A percentile compares a stretch with the other conserved stretches of the same genome.
Evolutionary conservation across 2,329 filamentous ascomycete genomes (phyloP).

Genomic region (Penicillium aurantiogriseum): DNA sequence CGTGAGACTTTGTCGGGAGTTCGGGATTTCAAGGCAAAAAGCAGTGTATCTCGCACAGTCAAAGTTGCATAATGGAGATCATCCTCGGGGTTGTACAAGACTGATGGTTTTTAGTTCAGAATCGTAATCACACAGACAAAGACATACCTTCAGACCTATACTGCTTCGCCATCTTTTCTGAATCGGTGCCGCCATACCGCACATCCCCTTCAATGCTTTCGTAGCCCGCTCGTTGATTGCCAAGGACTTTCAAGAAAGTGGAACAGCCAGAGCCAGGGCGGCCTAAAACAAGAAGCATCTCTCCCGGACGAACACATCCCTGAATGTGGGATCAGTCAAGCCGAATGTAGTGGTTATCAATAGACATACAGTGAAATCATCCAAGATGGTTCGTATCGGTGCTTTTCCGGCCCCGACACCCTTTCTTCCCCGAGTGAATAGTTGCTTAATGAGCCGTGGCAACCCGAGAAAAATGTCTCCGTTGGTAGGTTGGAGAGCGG

Average conservation of each 20-base stretch:
- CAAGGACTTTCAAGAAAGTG: constrained; percentile 79
- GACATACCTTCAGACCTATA: constrained; percentile 45
- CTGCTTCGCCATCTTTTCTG: constrained; percentile 51
- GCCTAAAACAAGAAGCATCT: constrained; percentile 44
- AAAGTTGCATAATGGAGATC: constrained; percentile 77
- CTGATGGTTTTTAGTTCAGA: constrained; percentile 35
- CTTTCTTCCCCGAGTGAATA: constrained; percentile 38
- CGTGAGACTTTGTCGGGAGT: constrained; percentile 63
- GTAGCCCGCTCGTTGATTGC: constrained; percentile 64
- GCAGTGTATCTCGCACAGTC: constrained; percentile 70
- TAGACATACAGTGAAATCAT: constrained; percentile 54
- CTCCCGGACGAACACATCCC: constrained; percentile 43
- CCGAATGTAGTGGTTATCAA: background rate
- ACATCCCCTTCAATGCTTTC: constrained; percentile 57
- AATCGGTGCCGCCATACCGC: constrained; percentile 56
- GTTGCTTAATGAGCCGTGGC: constrained; percentile 47
- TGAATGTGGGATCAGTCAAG: constrained; percentile 3
- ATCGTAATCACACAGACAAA: background rate
- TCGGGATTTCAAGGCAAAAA: constrained; percentile 68
- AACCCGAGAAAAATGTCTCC: constrained; percentile 56
- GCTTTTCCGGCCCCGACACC: constrained; percentile 36
- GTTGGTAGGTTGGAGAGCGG: constrained; percentile 58
- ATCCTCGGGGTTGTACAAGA: constrained; percentile 74
- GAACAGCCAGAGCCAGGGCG: constrained; percentile 59
- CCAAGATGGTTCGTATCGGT: constrained; percentile 64